Evolutionary conservation across 495 filamentous ascomycete genomes (phyloP).

Genomic region (Hyphodiscus hymeniophilus): DNA sequence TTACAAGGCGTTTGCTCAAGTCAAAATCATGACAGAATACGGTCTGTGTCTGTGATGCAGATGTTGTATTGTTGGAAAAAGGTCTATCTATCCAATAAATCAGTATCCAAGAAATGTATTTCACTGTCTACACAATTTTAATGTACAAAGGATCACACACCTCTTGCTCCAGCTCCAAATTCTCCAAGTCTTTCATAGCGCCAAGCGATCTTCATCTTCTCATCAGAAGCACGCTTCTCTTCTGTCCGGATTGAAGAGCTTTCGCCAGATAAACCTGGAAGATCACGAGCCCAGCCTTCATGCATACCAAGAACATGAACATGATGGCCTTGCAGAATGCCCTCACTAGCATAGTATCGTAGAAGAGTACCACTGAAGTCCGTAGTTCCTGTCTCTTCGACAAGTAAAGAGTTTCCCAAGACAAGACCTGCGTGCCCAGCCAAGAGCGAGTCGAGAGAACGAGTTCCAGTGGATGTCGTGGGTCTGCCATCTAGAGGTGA

Average conservation of each 20-base stretch:
- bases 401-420: constrained; percentile 67
- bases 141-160: constrained; percentile 13
- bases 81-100: constrained; percentile 9
- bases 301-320: constrained; percentile 77
- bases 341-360: constrained; percentile 88
- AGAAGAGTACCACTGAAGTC: constrained; percentile 84
- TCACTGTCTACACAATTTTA: neutral
- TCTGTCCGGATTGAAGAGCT: constrained; percentile 19
- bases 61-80: constrained; percentile 5
- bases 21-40: constrained; percentile 86
- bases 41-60: neutral
- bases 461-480: constrained; percentile 85
- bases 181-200: constrained; percentile 82
- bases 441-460: constrained; percentile 75
- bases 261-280: constrained; percentile 60
- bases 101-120: neutral
- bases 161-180: constrained; percentile 21
- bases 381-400: constrained; percentile 92
- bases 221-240: constrained; percentile 35
- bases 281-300: constrained; percentile 70
- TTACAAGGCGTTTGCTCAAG: constrained; percentile 69
- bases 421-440: constrained; percentile 85
- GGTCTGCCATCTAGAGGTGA: constrained; percentile 83
- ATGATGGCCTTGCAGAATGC: constrained; percentile 82
- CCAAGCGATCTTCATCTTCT: constrained; percentile 99